These are phyloP conservation scores for Pseudoturritis turrita DNA, from an alignment of 345 rosid species.

Conservation along the genomic window DNA sequence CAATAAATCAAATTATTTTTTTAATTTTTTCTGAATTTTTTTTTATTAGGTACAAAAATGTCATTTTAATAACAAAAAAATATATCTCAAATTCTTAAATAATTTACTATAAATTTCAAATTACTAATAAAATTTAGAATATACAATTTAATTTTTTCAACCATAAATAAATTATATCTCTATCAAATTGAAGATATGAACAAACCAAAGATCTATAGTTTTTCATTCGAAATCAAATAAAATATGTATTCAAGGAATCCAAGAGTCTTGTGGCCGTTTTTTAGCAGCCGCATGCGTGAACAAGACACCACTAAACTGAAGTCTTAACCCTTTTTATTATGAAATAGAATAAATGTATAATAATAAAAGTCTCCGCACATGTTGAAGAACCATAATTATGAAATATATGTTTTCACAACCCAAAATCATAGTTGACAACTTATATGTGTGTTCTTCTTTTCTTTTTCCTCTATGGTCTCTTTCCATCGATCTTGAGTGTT, in stretches of 20 bases:
- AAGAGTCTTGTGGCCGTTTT: conserved; percentile 1
- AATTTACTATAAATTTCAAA: too few relatives aligned
- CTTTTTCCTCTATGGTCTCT: conserved; percentile 9
- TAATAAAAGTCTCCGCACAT: conserved; percentile 17
- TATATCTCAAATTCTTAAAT: too few relatives aligned
- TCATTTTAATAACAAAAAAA: too few relatives aligned
- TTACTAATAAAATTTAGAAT: too few relatives aligned
- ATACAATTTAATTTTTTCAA: too few relatives aligned
- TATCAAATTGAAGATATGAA: not conserved
- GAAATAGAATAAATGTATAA: not conserved
- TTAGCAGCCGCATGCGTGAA: conserved; percentile 28
- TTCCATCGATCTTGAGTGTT: not conserved
- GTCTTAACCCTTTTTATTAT: not conserved
- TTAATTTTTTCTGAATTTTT: too few relatives aligned
- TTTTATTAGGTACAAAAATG: too few relatives aligned
- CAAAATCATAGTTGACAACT: conserved; percentile 8
- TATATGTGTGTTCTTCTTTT: not conserved
- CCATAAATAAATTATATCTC: not conserved
- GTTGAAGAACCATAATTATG: conserved; percentile 6
- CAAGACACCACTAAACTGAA: conserved; percentile 26
- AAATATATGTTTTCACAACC: not conserved
- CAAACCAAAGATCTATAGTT: not conserved
- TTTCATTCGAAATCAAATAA: not conserved
- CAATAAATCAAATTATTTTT: too few relatives aligned
- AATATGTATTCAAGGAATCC: not conserved